Evolutionary conservation across 768 basidiomycete genomes (phyloP).

Genomic region (Leccinum broughii): DNA sequence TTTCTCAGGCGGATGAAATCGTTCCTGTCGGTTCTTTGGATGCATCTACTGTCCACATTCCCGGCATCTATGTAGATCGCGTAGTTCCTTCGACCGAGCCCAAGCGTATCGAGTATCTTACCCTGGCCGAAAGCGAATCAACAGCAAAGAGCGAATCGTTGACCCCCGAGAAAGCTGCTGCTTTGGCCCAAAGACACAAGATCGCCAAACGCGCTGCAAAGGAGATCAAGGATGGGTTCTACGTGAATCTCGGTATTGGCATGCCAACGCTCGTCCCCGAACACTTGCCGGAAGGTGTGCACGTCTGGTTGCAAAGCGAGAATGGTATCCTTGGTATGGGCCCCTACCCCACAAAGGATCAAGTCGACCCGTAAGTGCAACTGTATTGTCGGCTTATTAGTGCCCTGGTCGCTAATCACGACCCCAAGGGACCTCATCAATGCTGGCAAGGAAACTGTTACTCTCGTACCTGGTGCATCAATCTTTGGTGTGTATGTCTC

Average conservation of each 20-base stretch:
- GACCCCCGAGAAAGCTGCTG: slow-evolving; percentile 53
- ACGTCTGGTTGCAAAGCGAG: slow-evolving; percentile 90
- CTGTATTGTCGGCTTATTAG: not conserved
- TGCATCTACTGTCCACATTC: slow-evolving; percentile 79
- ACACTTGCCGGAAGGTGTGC: slow-evolving; percentile 67
- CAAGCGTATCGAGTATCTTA: slow-evolving; percentile 77
- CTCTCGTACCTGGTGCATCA: slow-evolving; percentile 87
- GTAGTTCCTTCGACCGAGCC: slow-evolving; percentile 76
- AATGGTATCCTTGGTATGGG: slow-evolving; percentile 90
- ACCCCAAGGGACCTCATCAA: slow-evolving; percentile 80
- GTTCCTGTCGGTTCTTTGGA: slow-evolving; percentile 81
- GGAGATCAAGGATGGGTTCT: slow-evolving; percentile 85
- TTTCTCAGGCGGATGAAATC: slow-evolving; percentile 77
- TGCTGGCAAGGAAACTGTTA: slow-evolving; percentile 93
- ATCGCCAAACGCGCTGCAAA: slow-evolving; percentile 87
- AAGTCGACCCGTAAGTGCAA: slow-evolving; percentile 72
- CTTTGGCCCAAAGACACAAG: slow-evolving; percentile 58
- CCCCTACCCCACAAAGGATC: slow-evolving; percentile 80
- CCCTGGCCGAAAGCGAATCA: slow-evolving; percentile 55
- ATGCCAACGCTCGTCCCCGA: slow-evolving; percentile 91
- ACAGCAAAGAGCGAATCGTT: slow-evolving; percentile 26
- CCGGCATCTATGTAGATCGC: slow-evolving; percentile 86
- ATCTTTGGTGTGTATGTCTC: slow-evolving; percentile 66
- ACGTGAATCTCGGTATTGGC: slow-evolving; percentile 88
- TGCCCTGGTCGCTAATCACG: slow-evolving; percentile 4